These are phyloP conservation scores for Biscutella auriculata DNA, from an alignment of 441 rosid genomes.

Conservation along the genomic window DNA sequence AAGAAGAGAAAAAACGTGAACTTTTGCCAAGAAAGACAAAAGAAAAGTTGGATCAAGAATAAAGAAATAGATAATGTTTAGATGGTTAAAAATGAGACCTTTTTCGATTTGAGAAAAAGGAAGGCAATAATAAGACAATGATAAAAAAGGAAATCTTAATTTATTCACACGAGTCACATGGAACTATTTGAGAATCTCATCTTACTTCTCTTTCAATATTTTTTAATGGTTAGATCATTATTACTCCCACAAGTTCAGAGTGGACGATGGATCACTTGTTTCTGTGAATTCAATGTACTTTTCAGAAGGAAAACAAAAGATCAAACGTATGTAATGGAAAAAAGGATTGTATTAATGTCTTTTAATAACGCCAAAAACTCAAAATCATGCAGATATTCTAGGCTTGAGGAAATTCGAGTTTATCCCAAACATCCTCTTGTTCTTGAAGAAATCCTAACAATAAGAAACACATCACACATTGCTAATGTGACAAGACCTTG, in stretches of 20 bases:
- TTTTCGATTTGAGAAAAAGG: neutral
- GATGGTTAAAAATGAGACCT: neutral
- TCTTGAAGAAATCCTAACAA: neutral
- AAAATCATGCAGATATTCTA: too few relatives aligned
- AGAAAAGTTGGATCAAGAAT: neutral
- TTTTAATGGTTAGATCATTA: neutral
- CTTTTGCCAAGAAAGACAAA: neutral
- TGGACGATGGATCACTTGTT: neutral
- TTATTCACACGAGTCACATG: constrained; percentile 10
- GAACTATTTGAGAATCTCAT: neutral
- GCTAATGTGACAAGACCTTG: neutral
- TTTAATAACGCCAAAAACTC: neutral
- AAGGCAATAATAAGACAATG: constrained; percentile 14
- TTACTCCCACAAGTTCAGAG: neutral
- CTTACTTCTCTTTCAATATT: neutral
- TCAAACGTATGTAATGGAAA: neutral
- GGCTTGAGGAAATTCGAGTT: neutral
- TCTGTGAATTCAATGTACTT: neutral
- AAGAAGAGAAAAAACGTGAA: neutral
- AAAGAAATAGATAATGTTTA: neutral
- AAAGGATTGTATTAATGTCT: neutral
- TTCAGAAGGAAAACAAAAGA: neutral
- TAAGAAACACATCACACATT: neutral
- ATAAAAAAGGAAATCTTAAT: too few relatives aligned
- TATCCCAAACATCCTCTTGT: neutral